These are phyloP conservation scores for Stagonosporopsis chrysanthemi DNA, from an alignment of 2,329 filamentous ascomycete species.

Conservation along the genomic window DNA sequence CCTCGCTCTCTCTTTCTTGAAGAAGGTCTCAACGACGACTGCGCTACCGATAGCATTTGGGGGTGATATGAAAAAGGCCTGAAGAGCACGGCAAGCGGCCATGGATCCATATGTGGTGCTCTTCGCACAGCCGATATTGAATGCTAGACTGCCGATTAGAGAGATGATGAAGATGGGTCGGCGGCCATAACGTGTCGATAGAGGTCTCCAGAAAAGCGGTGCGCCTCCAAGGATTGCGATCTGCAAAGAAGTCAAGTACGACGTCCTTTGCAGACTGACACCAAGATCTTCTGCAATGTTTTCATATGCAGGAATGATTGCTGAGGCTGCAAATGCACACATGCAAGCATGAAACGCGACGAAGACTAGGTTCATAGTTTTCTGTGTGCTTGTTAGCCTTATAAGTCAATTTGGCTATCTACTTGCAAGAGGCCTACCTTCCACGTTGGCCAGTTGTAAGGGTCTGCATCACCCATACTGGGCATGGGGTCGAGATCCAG, in stretches of 20 bases:
- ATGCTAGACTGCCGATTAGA: constrained; percentile 55
- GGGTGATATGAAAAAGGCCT: constrained; percentile 64
- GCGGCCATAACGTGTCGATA: constrained; percentile 63
- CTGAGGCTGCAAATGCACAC: constrained; percentile 62
- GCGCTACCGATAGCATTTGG: constrained; percentile 63
- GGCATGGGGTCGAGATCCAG: constrained; percentile 63
- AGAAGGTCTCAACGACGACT: constrained; percentile 66
- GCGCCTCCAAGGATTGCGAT: constrained; percentile 63
- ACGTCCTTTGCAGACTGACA: constrained; percentile 57
- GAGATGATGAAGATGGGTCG: constrained; percentile 63
- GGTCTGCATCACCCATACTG: constrained; percentile 58
- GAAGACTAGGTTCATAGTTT: constrained; percentile 60
- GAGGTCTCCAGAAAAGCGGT: constrained; percentile 64
- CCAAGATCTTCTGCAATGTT: constrained; percentile 61
- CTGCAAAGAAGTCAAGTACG: constrained; percentile 64
- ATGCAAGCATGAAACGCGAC: constrained; percentile 67
- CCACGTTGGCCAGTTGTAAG: constrained; percentile 64
- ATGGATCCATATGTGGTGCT: constrained; percentile 59
- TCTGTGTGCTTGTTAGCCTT: constrained; percentile 46
- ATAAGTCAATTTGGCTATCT: too few species aligned
- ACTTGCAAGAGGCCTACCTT: constrained; percentile 47
- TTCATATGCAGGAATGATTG: constrained; percentile 63
- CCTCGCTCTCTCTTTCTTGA: constrained; percentile 61
- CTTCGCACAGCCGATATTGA: constrained; percentile 63
- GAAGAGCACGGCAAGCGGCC: constrained; percentile 61